Conservation (phyloP, 139 green algal genomes). For the Closterium sp. region DNA sequence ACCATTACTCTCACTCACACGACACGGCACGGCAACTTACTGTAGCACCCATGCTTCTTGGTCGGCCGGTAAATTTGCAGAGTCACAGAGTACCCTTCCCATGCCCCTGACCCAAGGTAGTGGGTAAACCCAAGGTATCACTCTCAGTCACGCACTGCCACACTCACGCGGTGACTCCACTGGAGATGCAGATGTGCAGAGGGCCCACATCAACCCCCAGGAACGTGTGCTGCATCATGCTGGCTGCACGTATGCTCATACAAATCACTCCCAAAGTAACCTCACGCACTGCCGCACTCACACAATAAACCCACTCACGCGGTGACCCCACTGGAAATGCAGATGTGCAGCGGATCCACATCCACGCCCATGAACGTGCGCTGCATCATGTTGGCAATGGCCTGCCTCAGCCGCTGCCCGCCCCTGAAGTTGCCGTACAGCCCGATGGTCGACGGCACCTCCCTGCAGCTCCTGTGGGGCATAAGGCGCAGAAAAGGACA, state of each 20-base stretch:
- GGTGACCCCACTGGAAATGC: conserved; percentile 32
- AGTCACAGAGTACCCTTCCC: too few species aligned
- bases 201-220: conserved; percentile 6
- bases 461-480: too few species aligned
- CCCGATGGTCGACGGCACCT: too few species aligned
- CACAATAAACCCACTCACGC: conserved; percentile 7
- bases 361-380: conserved; percentile 39
- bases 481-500: too few species aligned
- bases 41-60: background rate
- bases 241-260: background rate
- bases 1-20: too few species aligned
- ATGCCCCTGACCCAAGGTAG: too few species aligned
- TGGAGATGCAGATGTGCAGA: conserved; percentile 30
- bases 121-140: too few species aligned
- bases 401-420: too few species aligned
- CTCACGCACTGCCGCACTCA: background rate
- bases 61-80: too few species aligned
- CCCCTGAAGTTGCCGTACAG: too few species aligned
- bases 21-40: background rate
- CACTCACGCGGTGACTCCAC: conserved; percentile 15
- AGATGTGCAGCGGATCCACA: conserved; percentile 35
- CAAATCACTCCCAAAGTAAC: background rate
- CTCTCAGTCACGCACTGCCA: too few species aligned
- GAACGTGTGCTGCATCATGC: conserved; percentile 35
- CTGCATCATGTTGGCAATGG: background rate